These are phyloP conservation scores for Skeletonema potamos DNA, from an alignment of 108 stramenopile genomes.

Conservation along the genomic window DNA sequence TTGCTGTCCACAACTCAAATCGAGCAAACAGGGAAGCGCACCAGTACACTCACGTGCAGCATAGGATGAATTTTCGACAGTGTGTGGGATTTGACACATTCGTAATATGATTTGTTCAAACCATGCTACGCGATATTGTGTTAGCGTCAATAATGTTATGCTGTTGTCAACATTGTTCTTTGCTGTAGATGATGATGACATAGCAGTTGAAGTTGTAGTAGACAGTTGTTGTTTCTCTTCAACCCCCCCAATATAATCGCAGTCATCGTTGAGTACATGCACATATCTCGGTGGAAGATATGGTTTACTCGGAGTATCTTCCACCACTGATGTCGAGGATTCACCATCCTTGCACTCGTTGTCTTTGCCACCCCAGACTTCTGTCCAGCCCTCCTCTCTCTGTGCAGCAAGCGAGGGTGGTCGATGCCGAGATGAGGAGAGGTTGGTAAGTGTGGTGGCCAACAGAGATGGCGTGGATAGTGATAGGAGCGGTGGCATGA, in stretches of 20 bases:
- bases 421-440: slow-evolving; percentile 34
- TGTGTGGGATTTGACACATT: slow-evolving; percentile 57
- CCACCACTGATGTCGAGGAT: background rate
- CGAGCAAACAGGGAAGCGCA: slow-evolving; percentile 52
- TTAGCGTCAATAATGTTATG: slow-evolving; percentile 35
- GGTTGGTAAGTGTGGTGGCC: slow-evolving; percentile 26
- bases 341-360: background rate
- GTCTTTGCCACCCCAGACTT: slow-evolving; percentile 58
- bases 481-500: background rate
- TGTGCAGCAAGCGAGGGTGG: slow-evolving; percentile 13
- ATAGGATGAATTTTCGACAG: slow-evolving; percentile 61
- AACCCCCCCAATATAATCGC: slow-evolving; percentile 13
- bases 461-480: slow-evolving; percentile 6
- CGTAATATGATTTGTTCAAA: slow-evolving; percentile 66
- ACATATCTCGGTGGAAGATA: slow-evolving; percentile 11
- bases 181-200: background rate
- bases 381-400: slow-evolving; percentile 73
- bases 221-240: background rate
- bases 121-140: slow-evolving; percentile 72
- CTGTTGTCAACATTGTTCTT: background rate
- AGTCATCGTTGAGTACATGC: slow-evolving; percentile 21
- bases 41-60: slow-evolving; percentile 57
- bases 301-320: background rate
- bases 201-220: background rate
- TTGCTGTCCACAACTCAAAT: slow-evolving; percentile 23